Percentiles rank a stretch among this genome's conserved stretches.
Conservation (phyloP, 2,329 filamentous ascomycete species). For the Orbilia javanica region DNA sequence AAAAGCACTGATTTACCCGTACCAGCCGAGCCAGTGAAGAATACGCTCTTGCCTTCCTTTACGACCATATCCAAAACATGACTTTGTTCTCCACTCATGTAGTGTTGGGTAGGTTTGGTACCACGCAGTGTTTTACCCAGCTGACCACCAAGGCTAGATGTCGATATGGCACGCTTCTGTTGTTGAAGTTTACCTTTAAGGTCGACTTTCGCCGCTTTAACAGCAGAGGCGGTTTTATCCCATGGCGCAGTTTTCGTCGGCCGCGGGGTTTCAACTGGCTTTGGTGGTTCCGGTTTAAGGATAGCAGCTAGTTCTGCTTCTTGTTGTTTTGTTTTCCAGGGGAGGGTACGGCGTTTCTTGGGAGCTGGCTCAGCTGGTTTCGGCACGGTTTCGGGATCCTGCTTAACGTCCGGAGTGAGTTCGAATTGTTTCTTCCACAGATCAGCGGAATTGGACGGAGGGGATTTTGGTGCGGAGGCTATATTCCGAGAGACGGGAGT, state of each 20-base stretch:
- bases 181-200: slow-evolving; percentile 52
- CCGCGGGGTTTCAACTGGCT: slow-evolving; percentile 53
- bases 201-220: slow-evolving; percentile 71
- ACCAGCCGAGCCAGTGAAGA: slow-evolving; percentile 94
- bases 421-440: slow-evolving; percentile 47
- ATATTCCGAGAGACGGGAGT: not conserved
- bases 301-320: slow-evolving; percentile 47
- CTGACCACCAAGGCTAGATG: slow-evolving; percentile 35
- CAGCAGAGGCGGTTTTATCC: slow-evolving; percentile 79
- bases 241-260: slow-evolving; percentile 68
- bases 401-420: slow-evolving; percentile 25
- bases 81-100: slow-evolving; percentile 74
- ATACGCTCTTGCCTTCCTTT: slow-evolving; percentile 85
- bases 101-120: slow-evolving; percentile 40
- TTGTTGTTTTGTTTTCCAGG: slow-evolving; percentile 44
- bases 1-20: slow-evolving; percentile 98
- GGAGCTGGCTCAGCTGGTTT: slow-evolving; percentile 28
- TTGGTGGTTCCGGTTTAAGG: slow-evolving; percentile 24
- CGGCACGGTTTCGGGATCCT: not conserved
- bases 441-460: slow-evolving; percentile 27
- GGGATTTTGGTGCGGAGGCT: not conserved
- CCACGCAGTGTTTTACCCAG: slow-evolving; percentile 1
- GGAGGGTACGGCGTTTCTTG: slow-evolving; percentile 45
- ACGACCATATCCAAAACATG: slow-evolving; percentile 86
- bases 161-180: slow-evolving; percentile 49